These are phyloP conservation scores for Mycosphaerelloides madeirae DNA, from an alignment of 2,329 filamentous ascomycete genomes.

Conservation along the genomic window DNA sequence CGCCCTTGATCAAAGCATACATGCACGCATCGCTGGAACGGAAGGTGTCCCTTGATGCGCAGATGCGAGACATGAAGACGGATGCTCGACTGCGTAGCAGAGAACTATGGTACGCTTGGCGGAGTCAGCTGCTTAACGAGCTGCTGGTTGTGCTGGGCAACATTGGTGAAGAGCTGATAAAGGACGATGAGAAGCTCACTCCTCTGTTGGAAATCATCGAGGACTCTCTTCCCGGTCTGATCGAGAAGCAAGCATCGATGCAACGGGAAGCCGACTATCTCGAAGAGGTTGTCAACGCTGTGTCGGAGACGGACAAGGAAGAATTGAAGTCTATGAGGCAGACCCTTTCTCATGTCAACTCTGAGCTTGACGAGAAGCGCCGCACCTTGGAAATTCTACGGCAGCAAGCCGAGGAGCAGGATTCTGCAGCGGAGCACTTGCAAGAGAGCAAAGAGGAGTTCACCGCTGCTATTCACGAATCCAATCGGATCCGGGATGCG, in stretches of 20 bases:
- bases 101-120: slow-evolving; percentile 97
- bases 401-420: slow-evolving; percentile 62
- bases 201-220: slow-evolving; percentile 66
- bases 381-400: slow-evolving; percentile 62
- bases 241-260: slow-evolving; percentile 58
- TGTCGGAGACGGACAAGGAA: slow-evolving; percentile 74
- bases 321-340: slow-evolving; percentile 71
- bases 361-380: slow-evolving; percentile 66
- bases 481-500: slow-evolving; percentile 78
- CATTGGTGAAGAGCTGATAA: slow-evolving; percentile 70
- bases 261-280: slow-evolving; percentile 59
- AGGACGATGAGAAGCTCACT: slow-evolving; percentile 63
- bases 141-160: slow-evolving; percentile 74
- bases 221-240: slow-evolving; percentile 60
- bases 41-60: slow-evolving; percentile 84
- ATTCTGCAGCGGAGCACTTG: slow-evolving; percentile 58
- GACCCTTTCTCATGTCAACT: slow-evolving; percentile 60
- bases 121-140: slow-evolving; percentile 78
- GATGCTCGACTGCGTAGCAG: slow-evolving; percentile 87
- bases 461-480: slow-evolving; percentile 69
- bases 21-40: slow-evolving; percentile 78
- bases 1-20: slow-evolving; percentile 86
- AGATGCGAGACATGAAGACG: slow-evolving; percentile 96
- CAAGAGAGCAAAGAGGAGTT: slow-evolving; percentile 64
- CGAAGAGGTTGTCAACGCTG: slow-evolving; percentile 65